phyloP scores from a whole-genome alignment of 106 monocot genomes.

The Allium fistulosum region DNA sequence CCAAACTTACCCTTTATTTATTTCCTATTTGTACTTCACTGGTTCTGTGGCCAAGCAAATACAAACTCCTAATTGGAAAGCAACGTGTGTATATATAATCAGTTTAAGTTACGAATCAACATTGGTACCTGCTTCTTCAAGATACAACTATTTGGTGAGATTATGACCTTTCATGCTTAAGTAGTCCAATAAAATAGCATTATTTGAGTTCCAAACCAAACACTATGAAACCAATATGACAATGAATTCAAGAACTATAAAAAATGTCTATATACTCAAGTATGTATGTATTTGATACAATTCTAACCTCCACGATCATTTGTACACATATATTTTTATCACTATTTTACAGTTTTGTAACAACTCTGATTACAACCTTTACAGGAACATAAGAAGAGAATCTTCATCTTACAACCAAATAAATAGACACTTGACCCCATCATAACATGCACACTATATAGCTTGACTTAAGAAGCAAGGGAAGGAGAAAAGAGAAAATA shows the following conservation, averaged over 20 bases:
- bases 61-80: no score
- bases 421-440: neutral
- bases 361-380: conserved; percentile 9
- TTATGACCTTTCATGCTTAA: no score
- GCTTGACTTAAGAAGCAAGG: conserved; percentile 15
- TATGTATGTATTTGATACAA: neutral
- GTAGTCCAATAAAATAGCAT: neutral
- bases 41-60: no score
- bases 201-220: neutral
- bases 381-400: neutral
- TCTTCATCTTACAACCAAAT: neutral
- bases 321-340: conserved; percentile 1
- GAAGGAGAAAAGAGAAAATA: neutral
- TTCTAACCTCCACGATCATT: neutral
- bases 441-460: conserved; percentile 5
- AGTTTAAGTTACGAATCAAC: no score
- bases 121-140: no score
- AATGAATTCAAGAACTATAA: neutral
- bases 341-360: neutral
- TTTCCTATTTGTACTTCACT: no score
- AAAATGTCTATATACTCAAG: neutral
- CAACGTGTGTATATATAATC: no score
- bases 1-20: no score
- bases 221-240: neutral
- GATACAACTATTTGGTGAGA: no score